Conservation (phyloP, 169 alveolate species). For the Besnoitia besnoiti region DNA sequence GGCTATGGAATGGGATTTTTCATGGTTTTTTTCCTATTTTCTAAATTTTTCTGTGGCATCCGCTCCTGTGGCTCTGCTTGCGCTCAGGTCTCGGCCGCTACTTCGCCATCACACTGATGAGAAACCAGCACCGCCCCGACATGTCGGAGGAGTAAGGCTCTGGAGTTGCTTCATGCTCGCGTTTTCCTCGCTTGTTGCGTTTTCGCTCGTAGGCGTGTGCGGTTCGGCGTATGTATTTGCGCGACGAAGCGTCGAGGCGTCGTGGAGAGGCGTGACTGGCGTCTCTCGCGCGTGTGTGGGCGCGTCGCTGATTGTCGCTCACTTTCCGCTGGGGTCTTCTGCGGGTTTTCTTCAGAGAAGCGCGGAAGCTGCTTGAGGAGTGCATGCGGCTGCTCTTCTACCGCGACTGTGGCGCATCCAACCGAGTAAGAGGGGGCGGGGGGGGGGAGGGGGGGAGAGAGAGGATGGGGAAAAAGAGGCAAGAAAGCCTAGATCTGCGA, state of each 20-base stretch:
- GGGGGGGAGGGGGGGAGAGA: too few species aligned
- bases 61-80: background rate
- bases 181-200: background rate
- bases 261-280: background rate
- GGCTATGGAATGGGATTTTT: too few species aligned
- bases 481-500: too few species aligned
- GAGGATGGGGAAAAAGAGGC: too few species aligned
- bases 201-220: too few species aligned
- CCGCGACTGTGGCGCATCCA: slow-evolving; percentile 51
- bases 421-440: slow-evolving; percentile 30
- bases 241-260: background rate
- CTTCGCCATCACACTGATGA: slow-evolving; percentile 53
- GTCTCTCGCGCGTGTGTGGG: background rate
- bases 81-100: slow-evolving; percentile 47
- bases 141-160: slow-evolving; percentile 45
- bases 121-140: slow-evolving; percentile 41
- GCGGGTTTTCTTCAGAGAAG: background rate
- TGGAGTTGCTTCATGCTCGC: background rate
- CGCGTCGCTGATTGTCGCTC: background rate
- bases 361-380: slow-evolving; percentile 55
- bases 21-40: background rate
- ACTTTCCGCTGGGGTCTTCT: background rate
- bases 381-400: slow-evolving; percentile 46
- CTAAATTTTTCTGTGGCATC: background rate
- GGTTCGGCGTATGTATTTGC: background rate